Evolutionary conservation across 2,329 filamentous ascomycete species (phyloP).

Genomic region (Clonostachys chloroleuca): DNA sequence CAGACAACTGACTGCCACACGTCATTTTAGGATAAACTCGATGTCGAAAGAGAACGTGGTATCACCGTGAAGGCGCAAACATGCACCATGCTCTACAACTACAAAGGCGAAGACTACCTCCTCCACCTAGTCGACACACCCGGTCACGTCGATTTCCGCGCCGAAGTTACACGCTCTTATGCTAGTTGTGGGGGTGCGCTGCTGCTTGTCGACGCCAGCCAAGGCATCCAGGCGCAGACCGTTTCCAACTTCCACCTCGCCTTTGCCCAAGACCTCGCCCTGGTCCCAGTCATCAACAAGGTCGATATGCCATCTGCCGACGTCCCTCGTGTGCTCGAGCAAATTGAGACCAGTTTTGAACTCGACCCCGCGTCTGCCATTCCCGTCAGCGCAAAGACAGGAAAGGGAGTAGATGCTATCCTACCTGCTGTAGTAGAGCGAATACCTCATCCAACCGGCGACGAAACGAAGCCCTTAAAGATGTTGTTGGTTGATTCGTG

Average conservation of each 20-base stretch:
- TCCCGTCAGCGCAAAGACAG: slow-evolving; percentile 87
- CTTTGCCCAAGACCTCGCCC: slow-evolving; percentile 81
- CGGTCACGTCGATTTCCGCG: slow-evolving; percentile 95
- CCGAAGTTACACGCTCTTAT: slow-evolving; percentile 93
- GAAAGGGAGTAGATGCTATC: slow-evolving; percentile 78
- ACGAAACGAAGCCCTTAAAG: slow-evolving; percentile 67
- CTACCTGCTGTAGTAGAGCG: slow-evolving; percentile 81
- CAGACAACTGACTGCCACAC: too few species aligned
- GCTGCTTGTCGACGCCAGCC: slow-evolving; percentile 90
- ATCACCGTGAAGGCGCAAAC: slow-evolving; percentile 99
- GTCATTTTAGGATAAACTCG: slow-evolving; percentile 69
- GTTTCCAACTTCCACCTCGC: slow-evolving; percentile 98
- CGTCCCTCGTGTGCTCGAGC: slow-evolving; percentile 76
- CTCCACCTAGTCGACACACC: slow-evolving; percentile 95
- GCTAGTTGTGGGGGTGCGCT: slow-evolving; percentile 92
- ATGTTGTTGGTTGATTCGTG: slow-evolving; percentile 94
- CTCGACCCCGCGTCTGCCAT: slow-evolving; percentile 69
- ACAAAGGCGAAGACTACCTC: slow-evolving; percentile 83
- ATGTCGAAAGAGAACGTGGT: slow-evolving; percentile 91
- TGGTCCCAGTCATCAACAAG: slow-evolving; percentile 95
- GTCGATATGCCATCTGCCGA: slow-evolving; percentile 90
- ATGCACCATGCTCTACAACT: slow-evolving; percentile 93
- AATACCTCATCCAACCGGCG: slow-evolving; percentile 76
- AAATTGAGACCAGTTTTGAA: slow-evolving; percentile 85
- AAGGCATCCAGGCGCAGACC: slow-evolving; percentile 95